Conservation (phyloP, 176 grass and related monocot genomes). For the Zoysia japonica region DNA sequence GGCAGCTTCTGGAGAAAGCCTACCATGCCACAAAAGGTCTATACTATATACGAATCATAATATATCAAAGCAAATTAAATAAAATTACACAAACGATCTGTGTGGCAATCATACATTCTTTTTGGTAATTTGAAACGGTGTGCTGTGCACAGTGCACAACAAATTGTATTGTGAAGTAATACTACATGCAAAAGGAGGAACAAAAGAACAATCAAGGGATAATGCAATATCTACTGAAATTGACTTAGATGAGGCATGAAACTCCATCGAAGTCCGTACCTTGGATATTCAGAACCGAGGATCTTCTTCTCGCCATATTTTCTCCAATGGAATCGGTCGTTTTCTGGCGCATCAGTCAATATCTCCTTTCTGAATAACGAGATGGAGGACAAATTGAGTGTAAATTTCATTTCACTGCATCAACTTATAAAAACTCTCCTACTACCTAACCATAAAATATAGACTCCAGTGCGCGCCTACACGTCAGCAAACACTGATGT, state of each 20-base stretch:
- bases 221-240: neutral
- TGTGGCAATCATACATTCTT: too few species aligned
- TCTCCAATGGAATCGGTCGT: constrained; percentile 52
- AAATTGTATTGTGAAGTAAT: too few species aligned
- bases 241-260: neutral
- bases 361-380: constrained; percentile 32
- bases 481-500: neutral
- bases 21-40: too few species aligned
- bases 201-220: neutral
- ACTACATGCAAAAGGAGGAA: neutral
- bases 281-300: constrained; percentile 39
- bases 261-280: constrained; percentile 30
- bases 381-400: neutral
- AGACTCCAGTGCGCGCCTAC: neutral
- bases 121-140: too few species aligned
- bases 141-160: too few species aligned
- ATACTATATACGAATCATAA: too few species aligned
- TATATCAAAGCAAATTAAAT: too few species aligned
- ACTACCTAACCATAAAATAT: constrained; percentile 38
- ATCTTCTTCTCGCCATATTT: constrained; percentile 60
- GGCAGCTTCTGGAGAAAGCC: too few species aligned
- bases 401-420: neutral
- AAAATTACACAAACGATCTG: too few species aligned
- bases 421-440: neutral
- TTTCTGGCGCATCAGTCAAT: constrained; percentile 37